A percentile compares a stretch with the other conserved stretches of the same genome.
Conservation (phyloP, 2,329 filamentous ascomycete species). For the Acarospora socialis region DNA sequence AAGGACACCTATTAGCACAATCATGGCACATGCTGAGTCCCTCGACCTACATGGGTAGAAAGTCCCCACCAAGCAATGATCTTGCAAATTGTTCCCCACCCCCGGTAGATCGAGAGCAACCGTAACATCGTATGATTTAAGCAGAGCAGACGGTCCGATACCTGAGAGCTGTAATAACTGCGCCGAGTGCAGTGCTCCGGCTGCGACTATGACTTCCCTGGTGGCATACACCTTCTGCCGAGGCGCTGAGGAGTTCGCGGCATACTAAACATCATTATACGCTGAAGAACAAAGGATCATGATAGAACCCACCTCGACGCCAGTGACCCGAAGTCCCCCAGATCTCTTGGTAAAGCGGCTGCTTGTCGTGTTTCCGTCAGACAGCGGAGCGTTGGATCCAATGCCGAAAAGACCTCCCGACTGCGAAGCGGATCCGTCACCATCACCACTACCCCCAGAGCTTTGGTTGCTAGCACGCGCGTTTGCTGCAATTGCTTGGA, state of each 20-base stretch:
- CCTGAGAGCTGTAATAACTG: conserved; percentile 25
- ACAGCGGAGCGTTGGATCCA: conserved; percentile 9
- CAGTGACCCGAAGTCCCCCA: conserved; percentile 6
- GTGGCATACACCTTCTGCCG: conserved; percentile 18
- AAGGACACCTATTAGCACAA: not conserved
- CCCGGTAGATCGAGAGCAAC: conserved; percentile 45
- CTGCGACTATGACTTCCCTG: conserved; percentile 24
- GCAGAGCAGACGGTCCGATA: conserved; percentile 37
- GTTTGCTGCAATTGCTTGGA: conserved; percentile 14
- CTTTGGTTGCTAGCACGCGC: conserved; percentile 15
- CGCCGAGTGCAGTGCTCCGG: conserved; percentile 20
- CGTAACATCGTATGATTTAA: conserved; percentile 39
- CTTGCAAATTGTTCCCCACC: conserved; percentile 47
- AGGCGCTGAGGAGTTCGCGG: conserved; percentile 10
- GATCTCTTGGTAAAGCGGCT: conserved; percentile 4
- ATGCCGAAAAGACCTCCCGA: conserved; percentile 12
- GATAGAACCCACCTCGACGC: not conserved
- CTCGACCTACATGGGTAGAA: conserved; percentile 13
- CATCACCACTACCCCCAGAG: conserved; percentile 13
- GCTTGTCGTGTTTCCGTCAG: not conserved
- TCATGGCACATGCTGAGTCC: too few relatives aligned
- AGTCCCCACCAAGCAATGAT: conserved; percentile 40
- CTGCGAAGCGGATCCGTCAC: conserved; percentile 9
- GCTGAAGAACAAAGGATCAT: not conserved
- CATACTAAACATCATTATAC: conserved; percentile 8